Evolutionary conservation across 1,284 basidiomycete species (phyloP), one percentile per base, ranked within the genome.

Genomic region (Grifola frondosa): DNA sequence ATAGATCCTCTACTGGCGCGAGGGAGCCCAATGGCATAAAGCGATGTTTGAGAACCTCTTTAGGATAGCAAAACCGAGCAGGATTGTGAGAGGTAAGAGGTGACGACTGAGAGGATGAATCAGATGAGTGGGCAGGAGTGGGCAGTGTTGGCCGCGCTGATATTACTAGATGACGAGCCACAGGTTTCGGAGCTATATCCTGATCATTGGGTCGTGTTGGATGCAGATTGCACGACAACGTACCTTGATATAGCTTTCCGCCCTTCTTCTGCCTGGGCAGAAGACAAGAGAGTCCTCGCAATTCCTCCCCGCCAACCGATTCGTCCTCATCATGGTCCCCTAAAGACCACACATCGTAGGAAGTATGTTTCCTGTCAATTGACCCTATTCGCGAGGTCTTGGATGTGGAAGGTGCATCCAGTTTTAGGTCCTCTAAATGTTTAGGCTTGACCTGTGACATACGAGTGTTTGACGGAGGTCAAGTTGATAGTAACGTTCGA

Each of bases 301-400:
- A 63, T 58, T 88, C 87, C 46, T 87, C 86, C 7, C 76, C 86
- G 0, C 75, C 75, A 7, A 74, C 57, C 1, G 57, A 51, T 0
- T 66, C 63, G 3, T 62, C 56, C 21, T 69, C 62, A 26, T 69
- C 71, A n/a, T n/a, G n/a, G 11, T 72, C 68, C 5, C 68, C 70
- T n/a, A 84, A 53, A 16, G 75, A 73, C 81, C 81, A 88, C 6
- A 87, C 64, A 49, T 86, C 82, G 51, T 79, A 87, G 0, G 72
- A 64, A 1, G 69, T 60, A 22, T 69, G 61, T 54, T 84, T 88
- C 30, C 73, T 68, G 12, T 68, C 63, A 6, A 88, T 41, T 3
- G 61, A 61, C 0, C 80, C 84, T 15, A 81, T 56, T 3, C 48
- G 44, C 13, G 48, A 29, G 0, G 62, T 63, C 11, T 63, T 66